Conservation (phyloP, 352 stramenopile genomes). For the Globisporangium radiosum region DNA sequence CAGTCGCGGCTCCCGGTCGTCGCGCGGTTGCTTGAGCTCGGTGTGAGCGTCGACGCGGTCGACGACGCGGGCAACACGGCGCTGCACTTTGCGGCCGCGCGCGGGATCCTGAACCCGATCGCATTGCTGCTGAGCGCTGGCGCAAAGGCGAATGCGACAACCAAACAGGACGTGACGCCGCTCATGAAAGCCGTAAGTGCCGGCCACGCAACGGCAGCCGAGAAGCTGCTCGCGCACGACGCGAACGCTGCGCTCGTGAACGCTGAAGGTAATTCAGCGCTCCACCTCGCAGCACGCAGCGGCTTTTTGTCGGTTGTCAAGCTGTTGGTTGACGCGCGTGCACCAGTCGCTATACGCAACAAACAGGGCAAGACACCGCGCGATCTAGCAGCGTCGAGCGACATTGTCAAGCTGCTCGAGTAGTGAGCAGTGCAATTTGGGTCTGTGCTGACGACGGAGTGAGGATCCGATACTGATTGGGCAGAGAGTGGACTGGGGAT, state of each 20-base stretch:
- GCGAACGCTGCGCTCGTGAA: constrained; percentile 63
- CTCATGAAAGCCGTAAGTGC: constrained; percentile 84
- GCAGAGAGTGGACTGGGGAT: not conserved
- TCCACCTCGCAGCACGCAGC: constrained; percentile 79
- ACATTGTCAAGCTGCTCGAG: constrained; percentile 58
- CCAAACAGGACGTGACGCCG: constrained; percentile 72
- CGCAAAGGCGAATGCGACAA: constrained; percentile 71
- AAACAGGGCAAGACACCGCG: constrained; percentile 74
- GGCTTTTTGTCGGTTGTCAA: constrained; percentile 72
- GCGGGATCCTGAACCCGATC: constrained; percentile 85
- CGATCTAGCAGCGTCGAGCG: constrained; percentile 55
- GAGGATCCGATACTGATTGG: not conserved
- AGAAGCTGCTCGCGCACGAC: constrained; percentile 83
- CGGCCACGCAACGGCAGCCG: constrained; percentile 72
- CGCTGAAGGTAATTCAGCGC: constrained; percentile 71
- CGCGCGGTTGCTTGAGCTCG: constrained; percentile 64
- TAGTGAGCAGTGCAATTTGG: constrained; percentile 2
- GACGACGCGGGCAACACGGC: constrained; percentile 85
- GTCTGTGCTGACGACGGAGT: not conserved
- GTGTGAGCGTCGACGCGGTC: constrained; percentile 62
- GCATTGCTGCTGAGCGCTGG: constrained; percentile 64
- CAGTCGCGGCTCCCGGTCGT: constrained; percentile 59
- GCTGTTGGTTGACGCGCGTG: constrained; percentile 49
- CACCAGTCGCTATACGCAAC: constrained; percentile 43
- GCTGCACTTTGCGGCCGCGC: constrained; percentile 73